Evolutionary conservation across 2,329 filamentous ascomycete genomes (phyloP).

Genomic region (Colletotrichum chrysophilum): DNA sequence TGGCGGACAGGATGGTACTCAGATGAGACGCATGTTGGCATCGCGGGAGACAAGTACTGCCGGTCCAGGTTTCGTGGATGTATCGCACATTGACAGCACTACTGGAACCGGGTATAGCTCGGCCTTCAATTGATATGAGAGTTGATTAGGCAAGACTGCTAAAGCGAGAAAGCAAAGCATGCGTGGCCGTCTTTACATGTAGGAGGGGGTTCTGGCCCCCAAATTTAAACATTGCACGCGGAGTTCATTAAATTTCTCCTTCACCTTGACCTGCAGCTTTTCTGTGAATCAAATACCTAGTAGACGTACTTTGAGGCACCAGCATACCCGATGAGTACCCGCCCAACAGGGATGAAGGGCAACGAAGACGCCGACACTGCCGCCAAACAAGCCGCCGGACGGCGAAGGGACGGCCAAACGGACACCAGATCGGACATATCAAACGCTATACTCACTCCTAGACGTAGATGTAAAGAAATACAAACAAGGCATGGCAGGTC

Average conservation of each 20-base stretch:
- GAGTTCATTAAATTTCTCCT: neutral
- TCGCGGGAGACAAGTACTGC: neutral
- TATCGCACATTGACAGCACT: neutral
- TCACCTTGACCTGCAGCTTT: neutral
- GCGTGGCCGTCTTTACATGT: neutral
- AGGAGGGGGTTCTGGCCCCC: neutral
- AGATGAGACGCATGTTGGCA: conserved; percentile 29
- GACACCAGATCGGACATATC: neutral
- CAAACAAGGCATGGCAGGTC: neutral
- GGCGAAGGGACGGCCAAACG: neutral
- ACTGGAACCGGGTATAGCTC: neutral
- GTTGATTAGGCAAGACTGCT: neutral
- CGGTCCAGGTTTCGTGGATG: neutral
- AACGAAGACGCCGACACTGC: neutral
- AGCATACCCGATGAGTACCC: neutral
- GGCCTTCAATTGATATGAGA: neutral
- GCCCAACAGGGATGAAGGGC: neutral
- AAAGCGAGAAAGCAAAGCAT: neutral
- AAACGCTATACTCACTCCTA: neutral
- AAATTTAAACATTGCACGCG: neutral
- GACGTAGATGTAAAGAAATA: neutral
- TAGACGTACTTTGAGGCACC: neutral
- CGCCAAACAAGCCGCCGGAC: neutral
- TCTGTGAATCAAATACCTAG: neutral
- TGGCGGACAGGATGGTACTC: conserved; percentile 30